A percentile compares a stretch with the other conserved stretches of the same genome.
These are phyloP conservation scores for Yarrowia alimentaria DNA, from an alignment of 805 yeast species.

Conservation along the genomic window DNA sequence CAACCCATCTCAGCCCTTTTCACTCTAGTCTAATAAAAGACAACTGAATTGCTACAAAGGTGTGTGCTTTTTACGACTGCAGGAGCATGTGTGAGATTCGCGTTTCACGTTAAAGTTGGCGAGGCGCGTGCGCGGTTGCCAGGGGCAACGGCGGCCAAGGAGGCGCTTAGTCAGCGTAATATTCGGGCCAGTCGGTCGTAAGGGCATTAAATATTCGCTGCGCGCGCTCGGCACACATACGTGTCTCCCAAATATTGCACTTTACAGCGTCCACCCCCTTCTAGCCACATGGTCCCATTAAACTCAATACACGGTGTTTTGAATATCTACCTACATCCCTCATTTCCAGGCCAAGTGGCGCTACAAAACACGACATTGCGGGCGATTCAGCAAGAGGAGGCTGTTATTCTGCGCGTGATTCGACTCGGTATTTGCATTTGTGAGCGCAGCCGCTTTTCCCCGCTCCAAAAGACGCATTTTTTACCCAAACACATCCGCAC, in stretches of 20 bases:
- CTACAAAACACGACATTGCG: not conserved
- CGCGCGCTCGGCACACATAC: no score
- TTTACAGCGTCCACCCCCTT: not conserved
- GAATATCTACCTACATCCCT: slow-evolving; percentile 23
- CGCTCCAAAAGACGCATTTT: no score
- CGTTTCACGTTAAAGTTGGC: slow-evolving; percentile 16
- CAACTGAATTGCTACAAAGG: not conserved
- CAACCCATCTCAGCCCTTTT: no score
- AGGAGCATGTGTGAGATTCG: slow-evolving; percentile 9
- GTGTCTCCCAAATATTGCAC: not conserved
- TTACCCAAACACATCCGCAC: no score
- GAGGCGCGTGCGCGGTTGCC: slow-evolving; percentile 11
- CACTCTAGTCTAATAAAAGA: no score
- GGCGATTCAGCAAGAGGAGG: no score
- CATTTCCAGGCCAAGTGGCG: slow-evolving; percentile 10
- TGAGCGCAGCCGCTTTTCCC: no score
- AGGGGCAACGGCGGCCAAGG: not conserved
- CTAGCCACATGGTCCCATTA: not conserved
- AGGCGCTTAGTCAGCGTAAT: no score
- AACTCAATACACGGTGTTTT: slow-evolving; percentile 25
- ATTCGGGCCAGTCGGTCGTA: no score
- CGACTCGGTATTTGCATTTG: no score
- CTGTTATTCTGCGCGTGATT: no score
- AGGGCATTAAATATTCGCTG: no score
- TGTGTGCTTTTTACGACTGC: not conserved